Evolutionary conservation across 768 basidiomycete genomes (phyloP).

Genomic region (Lactifluus pinguis): DNA sequence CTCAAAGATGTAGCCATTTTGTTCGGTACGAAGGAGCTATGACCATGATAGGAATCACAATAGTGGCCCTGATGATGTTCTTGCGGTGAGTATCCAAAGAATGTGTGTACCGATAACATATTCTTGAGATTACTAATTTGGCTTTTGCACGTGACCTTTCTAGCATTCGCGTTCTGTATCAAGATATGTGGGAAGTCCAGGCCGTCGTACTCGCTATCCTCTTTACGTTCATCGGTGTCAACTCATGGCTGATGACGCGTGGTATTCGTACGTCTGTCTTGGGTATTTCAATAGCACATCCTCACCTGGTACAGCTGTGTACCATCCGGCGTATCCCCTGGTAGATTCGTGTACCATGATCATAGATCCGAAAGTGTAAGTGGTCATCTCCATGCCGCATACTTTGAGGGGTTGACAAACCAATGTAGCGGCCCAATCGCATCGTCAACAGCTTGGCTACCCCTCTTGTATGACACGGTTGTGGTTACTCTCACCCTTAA

Average conservation of each 20-base stretch:
- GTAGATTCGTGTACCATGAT: slow-evolving; percentile 32
- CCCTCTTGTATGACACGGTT: slow-evolving; percentile 32
- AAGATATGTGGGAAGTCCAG: slow-evolving; percentile 18
- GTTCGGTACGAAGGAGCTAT: slow-evolving; percentile 33
- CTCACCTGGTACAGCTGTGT: not conserved
- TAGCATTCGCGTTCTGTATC: not conserved
- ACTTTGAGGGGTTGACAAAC: not conserved
- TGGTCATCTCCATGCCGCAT: not conserved
- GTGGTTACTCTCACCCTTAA: slow-evolving; percentile 29
- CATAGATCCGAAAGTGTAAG: slow-evolving; percentile 25
- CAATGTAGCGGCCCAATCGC: slow-evolving; percentile 21
- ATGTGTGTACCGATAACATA: no score
- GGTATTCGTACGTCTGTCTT: slow-evolving; percentile 36
- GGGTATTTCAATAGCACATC: not conserved
- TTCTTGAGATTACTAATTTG: no score
- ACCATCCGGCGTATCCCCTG: not conserved
- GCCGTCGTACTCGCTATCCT: slow-evolving; percentile 30
- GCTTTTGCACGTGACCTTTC: no score
- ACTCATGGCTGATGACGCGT: slow-evolving; percentile 44
- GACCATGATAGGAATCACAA: slow-evolving; percentile 43
- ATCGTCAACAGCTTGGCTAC: slow-evolving; percentile 34
- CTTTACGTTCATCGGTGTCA: slow-evolving; percentile 35
- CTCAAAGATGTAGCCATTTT: slow-evolving; percentile 22
- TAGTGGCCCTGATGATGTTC: slow-evolving; percentile 52
- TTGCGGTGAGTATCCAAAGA: slow-evolving; percentile 31